Conservation (phyloP, 345 rosid species). For the Bruguiera gymnorhiza region DNA sequence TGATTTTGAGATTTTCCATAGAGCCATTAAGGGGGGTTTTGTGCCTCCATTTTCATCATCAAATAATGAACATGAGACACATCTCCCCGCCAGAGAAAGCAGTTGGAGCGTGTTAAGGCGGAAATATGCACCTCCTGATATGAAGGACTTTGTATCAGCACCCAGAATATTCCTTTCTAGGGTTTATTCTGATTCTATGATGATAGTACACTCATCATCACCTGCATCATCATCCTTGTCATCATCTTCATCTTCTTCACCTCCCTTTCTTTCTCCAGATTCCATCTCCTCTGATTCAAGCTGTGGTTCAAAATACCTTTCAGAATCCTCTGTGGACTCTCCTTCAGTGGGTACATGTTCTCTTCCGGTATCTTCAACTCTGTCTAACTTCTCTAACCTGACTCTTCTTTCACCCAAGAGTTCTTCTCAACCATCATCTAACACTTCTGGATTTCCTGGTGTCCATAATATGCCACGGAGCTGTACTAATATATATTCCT, state of each 20-base stretch:
- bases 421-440: conserved; percentile 37
- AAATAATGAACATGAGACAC: conserved; percentile 82
- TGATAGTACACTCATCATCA: conserved; percentile 72
- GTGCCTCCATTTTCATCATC: conserved; percentile 84
- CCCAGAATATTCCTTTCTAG: conserved; percentile 71
- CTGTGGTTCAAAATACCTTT: conserved; percentile 49
- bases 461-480: conserved; percentile 34
- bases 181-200: conserved; percentile 91
- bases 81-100: conserved; percentile 90
- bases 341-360: conserved; percentile 59
- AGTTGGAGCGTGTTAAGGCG: conserved; percentile 84
- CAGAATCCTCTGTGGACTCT: conserved; percentile 66
- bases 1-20: conserved; percentile 88
- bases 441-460: conserved; percentile 31
- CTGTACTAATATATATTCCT: conserved; percentile 26
- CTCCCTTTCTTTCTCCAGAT: conserved; percentile 76
- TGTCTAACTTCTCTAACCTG: conserved; percentile 64
- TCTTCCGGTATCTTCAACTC: conserved; percentile 48
- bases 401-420: conserved; percentile 44
- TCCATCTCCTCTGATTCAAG: conserved; percentile 70
- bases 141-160: conserved; percentile 65
- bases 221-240: conserved; percentile 39
- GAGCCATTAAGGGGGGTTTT: conserved; percentile 88
- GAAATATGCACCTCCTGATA: conserved; percentile 70
- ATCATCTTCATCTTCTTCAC: conserved; percentile 61